Evolutionary conservation across 108 stramenopile species (phyloP).

Genomic region (Phaeodactylum tricornutum): DNA sequence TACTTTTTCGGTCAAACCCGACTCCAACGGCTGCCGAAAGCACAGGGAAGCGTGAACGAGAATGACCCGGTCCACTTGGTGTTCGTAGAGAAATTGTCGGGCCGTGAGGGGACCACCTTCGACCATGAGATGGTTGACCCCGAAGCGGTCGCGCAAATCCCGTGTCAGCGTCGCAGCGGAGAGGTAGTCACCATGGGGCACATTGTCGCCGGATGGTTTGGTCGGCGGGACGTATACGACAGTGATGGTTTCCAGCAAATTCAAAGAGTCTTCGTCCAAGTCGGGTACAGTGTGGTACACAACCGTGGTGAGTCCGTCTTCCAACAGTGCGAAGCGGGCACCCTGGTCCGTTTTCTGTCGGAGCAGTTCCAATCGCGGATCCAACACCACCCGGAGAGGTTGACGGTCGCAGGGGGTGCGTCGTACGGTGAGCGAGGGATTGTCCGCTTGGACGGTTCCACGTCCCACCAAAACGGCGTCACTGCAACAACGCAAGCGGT

Average conservation of each 20-base stretch:
- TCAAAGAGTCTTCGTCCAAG: conserved; percentile 1
- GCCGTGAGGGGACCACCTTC: conserved; percentile 78
- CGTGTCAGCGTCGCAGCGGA: conserved; percentile 26
- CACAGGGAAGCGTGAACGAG: conserved; percentile 43
- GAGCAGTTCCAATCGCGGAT: conserved; percentile 34
- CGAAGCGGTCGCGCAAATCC: conserved; percentile 22
- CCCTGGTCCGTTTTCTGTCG: conserved; percentile 6
- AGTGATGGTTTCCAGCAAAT: neutral
- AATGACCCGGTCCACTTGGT: conserved; percentile 61
- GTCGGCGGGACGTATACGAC: neutral
- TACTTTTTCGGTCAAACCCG: conserved; percentile 24
- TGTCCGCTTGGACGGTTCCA: conserved; percentile 57
- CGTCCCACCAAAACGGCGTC: conserved; percentile 69
- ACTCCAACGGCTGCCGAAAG: conserved; percentile 39
- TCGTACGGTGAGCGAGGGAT: conserved; percentile 63
- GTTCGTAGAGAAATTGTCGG: conserved; percentile 36
- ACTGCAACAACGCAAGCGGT: conserved; percentile 54
- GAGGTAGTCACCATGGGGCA: conserved; percentile 10
- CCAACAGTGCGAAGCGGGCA: conserved; percentile 30
- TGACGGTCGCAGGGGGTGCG: conserved; percentile 37
- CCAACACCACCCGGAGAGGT: conserved; percentile 62
- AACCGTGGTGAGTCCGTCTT: conserved; percentile 44
- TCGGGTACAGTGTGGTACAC: conserved; percentile 30
- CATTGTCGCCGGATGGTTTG: neutral
- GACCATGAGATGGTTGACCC: conserved; percentile 67